phyloP scores from a whole-genome alignment of 202 grass and related monocot species.

The Cymbopogon flexuosus region DNA sequence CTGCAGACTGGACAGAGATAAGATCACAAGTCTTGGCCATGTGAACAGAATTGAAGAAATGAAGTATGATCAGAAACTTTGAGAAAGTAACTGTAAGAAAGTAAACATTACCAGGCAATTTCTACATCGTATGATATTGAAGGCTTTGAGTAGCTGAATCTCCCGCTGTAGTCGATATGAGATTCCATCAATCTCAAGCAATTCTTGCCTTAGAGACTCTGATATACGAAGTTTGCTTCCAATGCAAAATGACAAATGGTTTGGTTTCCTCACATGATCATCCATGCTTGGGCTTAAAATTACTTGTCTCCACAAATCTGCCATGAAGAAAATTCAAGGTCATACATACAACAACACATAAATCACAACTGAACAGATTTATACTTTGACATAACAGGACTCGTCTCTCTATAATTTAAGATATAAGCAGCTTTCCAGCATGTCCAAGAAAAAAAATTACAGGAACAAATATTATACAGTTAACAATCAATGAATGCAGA shows the following conservation, averaged over 20 bases:
- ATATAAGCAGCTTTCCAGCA: neutral
- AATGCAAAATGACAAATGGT: slow-evolving; percentile 73
- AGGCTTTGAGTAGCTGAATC: slow-evolving; percentile 78
- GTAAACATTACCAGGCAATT: slow-evolving; percentile 64
- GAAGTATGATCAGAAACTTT: neutral
- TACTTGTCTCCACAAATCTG: slow-evolving; percentile 81
- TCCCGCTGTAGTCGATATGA: slow-evolving; percentile 72
- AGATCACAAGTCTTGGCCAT: neutral
- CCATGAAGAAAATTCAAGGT: slow-evolving; percentile 16
- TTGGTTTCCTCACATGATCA: slow-evolving; percentile 59
- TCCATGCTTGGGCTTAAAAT: slow-evolving; percentile 66
- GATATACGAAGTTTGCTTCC: slow-evolving; percentile 74
- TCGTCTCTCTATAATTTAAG: neutral
- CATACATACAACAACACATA: slow-evolving; percentile 3
- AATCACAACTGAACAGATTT: slow-evolving; percentile 5
- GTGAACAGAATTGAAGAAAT: slow-evolving; percentile 21
- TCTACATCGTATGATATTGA: slow-evolving; percentile 73
- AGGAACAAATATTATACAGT: neutral
- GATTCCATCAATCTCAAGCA: slow-evolving; percentile 89
- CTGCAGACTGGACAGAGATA: slow-evolving; percentile 11
- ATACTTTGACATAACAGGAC: neutral
- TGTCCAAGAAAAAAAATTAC: neutral
- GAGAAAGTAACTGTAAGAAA: slow-evolving; percentile 10
- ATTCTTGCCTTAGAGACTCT: slow-evolving; percentile 66
- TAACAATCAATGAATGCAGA: slow-evolving; percentile 20